Conservation (phyloP, 2,329 filamentous ascomycete species). For the Alternaria postmessia region DNA sequence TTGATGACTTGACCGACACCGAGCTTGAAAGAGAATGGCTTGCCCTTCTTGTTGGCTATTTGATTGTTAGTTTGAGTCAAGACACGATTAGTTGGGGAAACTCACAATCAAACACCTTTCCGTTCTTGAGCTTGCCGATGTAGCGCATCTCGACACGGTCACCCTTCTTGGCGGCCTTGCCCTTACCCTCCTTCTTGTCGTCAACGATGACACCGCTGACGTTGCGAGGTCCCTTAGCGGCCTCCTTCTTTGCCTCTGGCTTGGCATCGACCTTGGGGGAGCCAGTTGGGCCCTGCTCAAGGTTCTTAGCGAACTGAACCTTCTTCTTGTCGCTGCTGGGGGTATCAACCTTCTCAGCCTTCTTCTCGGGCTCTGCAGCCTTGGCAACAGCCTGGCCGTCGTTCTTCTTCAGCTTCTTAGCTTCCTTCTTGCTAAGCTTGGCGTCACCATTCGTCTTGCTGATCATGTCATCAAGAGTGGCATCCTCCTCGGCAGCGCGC, state of each 20-base stretch:
- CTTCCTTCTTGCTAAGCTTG: constrained; percentile 93
- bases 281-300: constrained; percentile 90
- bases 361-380: constrained; percentile 61
- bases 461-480: constrained; percentile 81
- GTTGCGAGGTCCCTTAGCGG: constrained; percentile 70
- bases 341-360: constrained; percentile 60
- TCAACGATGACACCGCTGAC: constrained; percentile 92
- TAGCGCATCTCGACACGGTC: constrained; percentile 94
- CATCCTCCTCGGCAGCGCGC: constrained; percentile 74
- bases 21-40: constrained; percentile 95
- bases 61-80: constrained; percentile 26
- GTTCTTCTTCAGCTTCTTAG: constrained; percentile 99
- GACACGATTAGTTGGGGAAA: constrained; percentile 29
- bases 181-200: constrained; percentile 90
- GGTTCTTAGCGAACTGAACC: constrained; percentile 98
- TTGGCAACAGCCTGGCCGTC: constrained; percentile 79
- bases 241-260: constrained; percentile 60
- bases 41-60: constrained; percentile 96
- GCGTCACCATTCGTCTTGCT: constrained; percentile 74
- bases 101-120: constrained; percentile 93
- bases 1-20: constrained; percentile 97
- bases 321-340: constrained; percentile 75
- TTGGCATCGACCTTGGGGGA: constrained; percentile 57
- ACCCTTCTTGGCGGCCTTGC: constrained; percentile 86
- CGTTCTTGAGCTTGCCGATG: constrained; percentile 92